Evolutionary conservation across 1,139 yeast species (phyloP).

Genomic region (Candida anutae): DNA sequence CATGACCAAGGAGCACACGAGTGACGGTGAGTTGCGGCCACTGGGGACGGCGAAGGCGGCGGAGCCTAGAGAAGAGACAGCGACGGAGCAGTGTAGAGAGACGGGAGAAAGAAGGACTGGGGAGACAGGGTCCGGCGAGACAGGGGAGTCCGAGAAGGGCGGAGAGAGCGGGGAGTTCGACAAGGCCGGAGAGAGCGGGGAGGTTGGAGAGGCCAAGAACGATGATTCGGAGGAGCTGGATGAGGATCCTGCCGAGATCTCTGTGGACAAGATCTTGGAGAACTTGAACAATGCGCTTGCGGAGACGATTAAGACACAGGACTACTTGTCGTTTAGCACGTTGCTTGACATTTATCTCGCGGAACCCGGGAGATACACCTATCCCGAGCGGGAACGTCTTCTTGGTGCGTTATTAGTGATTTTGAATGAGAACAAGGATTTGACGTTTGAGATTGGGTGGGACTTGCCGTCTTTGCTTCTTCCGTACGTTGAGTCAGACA

Average conservation of each 20-base stretch:
- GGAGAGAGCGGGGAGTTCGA: no score
- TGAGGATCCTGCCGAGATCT: slow-evolving; percentile 5
- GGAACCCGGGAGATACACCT: slow-evolving; percentile 38
- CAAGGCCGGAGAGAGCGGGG: no score
- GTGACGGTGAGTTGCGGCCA: no score
- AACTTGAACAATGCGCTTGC: slow-evolving; percentile 26
- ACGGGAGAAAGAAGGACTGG: no score
- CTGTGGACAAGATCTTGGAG: slow-evolving; percentile 21
- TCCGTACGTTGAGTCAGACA: slow-evolving; percentile 27
- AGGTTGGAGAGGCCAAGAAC: no score
- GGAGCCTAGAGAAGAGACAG: no score
- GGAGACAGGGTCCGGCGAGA: no score
- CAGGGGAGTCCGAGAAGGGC: no score
- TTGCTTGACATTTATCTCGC: slow-evolving; percentile 53
- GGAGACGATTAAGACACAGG: slow-evolving; percentile 39
- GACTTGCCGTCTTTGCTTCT: slow-evolving; percentile 66
- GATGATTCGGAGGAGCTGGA: no score
- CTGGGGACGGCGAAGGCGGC: no score
- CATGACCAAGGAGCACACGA: no score
- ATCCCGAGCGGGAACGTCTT: slow-evolving; percentile 37
- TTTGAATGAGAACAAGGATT: slow-evolving; percentile 35
- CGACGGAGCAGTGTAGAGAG: no score
- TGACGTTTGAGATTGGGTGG: slow-evolving; percentile 76
- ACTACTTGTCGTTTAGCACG: slow-evolving; percentile 66
- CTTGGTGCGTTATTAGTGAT: slow-evolving; percentile 34